These are phyloP conservation scores for Pseudoperonospora humuli DNA, from an alignment of 352 stramenopile genomes.

Conservation along the genomic window DNA sequence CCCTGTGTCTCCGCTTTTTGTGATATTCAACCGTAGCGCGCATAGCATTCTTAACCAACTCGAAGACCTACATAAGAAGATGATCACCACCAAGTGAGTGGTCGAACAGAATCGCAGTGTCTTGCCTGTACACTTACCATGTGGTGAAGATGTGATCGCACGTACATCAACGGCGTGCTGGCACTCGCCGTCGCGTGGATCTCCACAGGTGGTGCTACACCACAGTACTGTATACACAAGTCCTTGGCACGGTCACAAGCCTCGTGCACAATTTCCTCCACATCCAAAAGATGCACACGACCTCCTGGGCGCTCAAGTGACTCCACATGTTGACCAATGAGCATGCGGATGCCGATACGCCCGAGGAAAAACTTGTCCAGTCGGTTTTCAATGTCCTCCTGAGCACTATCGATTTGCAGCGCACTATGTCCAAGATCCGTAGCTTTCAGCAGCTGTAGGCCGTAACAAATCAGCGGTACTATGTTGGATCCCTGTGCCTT, in stretches of 20 bases:
- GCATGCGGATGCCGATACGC: slow-evolving; percentile 98
- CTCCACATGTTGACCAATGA: slow-evolving; percentile 92
- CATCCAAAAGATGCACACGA: slow-evolving; percentile 63
- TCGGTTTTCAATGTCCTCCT: slow-evolving; percentile 66
- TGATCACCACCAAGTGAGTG: not conserved
- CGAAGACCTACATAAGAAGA: slow-evolving; percentile 65
- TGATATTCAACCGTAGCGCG: slow-evolving; percentile 94
- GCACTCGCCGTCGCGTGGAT: slow-evolving; percentile 44
- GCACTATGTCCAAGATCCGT: slow-evolving; percentile 58
- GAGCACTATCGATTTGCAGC: slow-evolving; percentile 47
- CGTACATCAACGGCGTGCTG: slow-evolving; percentile 68
- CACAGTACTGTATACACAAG: slow-evolving; percentile 53
- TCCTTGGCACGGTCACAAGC: slow-evolving; percentile 44
- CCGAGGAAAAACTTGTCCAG: slow-evolving; percentile 98
- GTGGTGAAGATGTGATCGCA: slow-evolving; percentile 76
- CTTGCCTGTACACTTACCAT: slow-evolving; percentile 30
- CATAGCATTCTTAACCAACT: slow-evolving; percentile 99
- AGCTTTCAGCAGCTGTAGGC: slow-evolving; percentile 53
- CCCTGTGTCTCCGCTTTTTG: slow-evolving; percentile 48
- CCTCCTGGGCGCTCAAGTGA: slow-evolving; percentile 50
- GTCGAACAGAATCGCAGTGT: not conserved
- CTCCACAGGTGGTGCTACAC: slow-evolving; percentile 44
- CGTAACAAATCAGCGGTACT: slow-evolving; percentile 72
- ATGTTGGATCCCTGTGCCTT: slow-evolving; percentile 60
- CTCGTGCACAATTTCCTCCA: slow-evolving; percentile 54